Evolutionary conservation across 1,284 basidiomycete genomes (phyloP).

Genomic region (Trametes hirsuta): DNA sequence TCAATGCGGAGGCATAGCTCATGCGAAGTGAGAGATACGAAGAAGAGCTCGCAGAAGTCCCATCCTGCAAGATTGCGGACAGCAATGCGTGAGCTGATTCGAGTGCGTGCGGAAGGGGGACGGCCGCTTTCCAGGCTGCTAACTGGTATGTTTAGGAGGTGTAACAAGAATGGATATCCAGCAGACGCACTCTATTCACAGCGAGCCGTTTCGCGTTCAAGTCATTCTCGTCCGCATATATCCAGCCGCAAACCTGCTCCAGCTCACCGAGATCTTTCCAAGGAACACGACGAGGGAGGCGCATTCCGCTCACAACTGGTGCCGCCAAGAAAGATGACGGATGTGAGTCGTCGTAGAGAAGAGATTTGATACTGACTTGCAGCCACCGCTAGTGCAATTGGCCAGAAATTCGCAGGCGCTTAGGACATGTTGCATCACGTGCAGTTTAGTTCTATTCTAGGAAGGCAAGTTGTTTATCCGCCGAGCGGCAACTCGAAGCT

Average conservation of each 20-base stretch:
- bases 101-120: slow-evolving; percentile 72
- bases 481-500: no score
- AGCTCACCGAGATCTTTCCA: slow-evolving; percentile 81
- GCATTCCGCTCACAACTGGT: slow-evolving; percentile 48
- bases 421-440: no score
- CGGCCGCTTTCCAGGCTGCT: slow-evolving; percentile 75
- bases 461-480: no score
- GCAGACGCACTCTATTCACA: slow-evolving; percentile 66
- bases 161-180: slow-evolving; percentile 11
- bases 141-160: slow-evolving; percentile 49
- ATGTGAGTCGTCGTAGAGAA: no score
- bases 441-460: no score
- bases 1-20: slow-evolving; percentile 76
- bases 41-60: slow-evolving; percentile 24
- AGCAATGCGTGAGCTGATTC: slow-evolving; percentile 75
- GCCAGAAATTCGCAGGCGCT: no score
- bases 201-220: slow-evolving; percentile 59
- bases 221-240: slow-evolving; percentile 74
- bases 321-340: no score
- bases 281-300: slow-evolving; percentile 80
- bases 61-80: slow-evolving; percentile 60
- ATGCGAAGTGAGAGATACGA: slow-evolving; percentile 60
- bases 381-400: no score
- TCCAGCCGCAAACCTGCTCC: slow-evolving; percentile 80
- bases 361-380: no score